phyloP scores from a whole-genome alignment of 495 filamentous ascomycete genomes.

The Penicillium nucicola region DNA sequence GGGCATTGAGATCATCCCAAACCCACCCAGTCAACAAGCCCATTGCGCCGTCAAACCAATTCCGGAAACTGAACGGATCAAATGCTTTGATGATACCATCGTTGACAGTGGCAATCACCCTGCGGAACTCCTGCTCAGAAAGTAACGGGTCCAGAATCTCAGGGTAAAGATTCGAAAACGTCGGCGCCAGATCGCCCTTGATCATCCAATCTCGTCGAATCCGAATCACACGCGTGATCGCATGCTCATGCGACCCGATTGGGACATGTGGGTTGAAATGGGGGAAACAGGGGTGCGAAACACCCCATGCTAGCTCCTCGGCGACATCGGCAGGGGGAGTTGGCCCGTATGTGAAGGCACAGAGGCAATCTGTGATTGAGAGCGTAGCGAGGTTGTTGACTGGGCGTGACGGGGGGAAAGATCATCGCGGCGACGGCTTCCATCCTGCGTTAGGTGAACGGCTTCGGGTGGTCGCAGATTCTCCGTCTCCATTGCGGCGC shows the following conservation, averaged over 20 bases:
- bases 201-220: constrained; percentile 88
- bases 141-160: constrained; percentile 87
- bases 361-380: constrained; percentile 40
- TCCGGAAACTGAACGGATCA: constrained; percentile 65
- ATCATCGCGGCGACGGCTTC: constrained; percentile 19
- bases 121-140: constrained; percentile 76
- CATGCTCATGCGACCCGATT: constrained; percentile 65
- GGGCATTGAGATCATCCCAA: constrained; percentile 84
- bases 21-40: constrained; percentile 85
- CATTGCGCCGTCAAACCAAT: constrained; percentile 70
- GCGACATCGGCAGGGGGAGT: constrained; percentile 43
- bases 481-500: constrained; percentile 26
- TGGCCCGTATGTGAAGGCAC: constrained; percentile 41
- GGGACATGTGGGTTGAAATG: constrained; percentile 93
- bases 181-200: constrained; percentile 85
- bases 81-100: constrained; percentile 66
- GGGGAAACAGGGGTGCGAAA: constrained; percentile 85
- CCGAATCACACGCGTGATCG: constrained; percentile 82
- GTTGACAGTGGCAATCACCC: constrained; percentile 75
- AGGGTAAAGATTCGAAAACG: constrained; percentile 90
- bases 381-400: constrained; percentile 40
- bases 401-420: constrained; percentile 33
- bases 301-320: constrained; percentile 69
- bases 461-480: constrained; percentile 32
- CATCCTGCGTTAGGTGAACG: constrained; percentile 28